Percentiles rank a stretch among this genome's conserved stretches.
These are phyloP conservation scores for Angomonas ambiguus DNA, from an alignment of 208 protist genomes.

Conservation along the genomic window DNA sequence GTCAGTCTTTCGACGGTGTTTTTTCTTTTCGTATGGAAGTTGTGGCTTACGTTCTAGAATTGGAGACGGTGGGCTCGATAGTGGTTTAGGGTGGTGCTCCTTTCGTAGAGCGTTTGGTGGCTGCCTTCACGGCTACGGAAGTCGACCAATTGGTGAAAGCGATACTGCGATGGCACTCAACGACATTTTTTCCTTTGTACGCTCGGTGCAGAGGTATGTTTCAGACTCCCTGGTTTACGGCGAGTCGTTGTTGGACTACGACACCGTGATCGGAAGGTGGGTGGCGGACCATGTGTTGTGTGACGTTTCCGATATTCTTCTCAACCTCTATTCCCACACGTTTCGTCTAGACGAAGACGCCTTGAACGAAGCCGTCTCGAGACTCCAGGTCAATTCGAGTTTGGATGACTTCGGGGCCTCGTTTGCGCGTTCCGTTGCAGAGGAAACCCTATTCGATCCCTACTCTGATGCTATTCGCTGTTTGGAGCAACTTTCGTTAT, in stretches of 20 bases:
- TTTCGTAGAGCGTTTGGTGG: constrained; percentile 58
- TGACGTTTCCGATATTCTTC: constrained; percentile 43
- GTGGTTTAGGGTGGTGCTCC: constrained; percentile 62
- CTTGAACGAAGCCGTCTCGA: constrained; percentile 31
- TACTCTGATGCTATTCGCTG: constrained; percentile 76
- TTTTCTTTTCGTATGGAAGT: constrained; percentile 78
- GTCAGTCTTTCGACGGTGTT: constrained; percentile 79
- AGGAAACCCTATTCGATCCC: constrained; percentile 73
- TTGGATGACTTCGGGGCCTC: constrained; percentile 78
- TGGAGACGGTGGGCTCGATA: constrained; percentile 35
- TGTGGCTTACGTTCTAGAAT: constrained; percentile 51
- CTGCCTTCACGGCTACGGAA: constrained; percentile 57
- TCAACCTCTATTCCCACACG: constrained; percentile 69
- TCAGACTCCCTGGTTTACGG: constrained; percentile 40
- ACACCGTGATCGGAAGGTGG: constrained; percentile 49
- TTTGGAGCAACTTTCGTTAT: constrained; percentile 53
- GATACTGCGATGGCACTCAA: constrained; percentile 67
- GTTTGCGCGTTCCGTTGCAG: constrained; percentile 53
- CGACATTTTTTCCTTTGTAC: constrained; percentile 67
- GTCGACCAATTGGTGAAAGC: constrained; percentile 32
- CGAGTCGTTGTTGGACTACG: constrained; percentile 15
- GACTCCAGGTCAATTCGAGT: constrained; percentile 44
- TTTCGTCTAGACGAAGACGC: constrained; percentile 42
- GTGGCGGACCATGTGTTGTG: constrained; percentile 65
- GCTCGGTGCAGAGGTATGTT: constrained; percentile 62